Evolutionary conservation across 495 filamentous ascomycete genomes (phyloP), one percentile per base, ranked within the genome.

Genomic region (Neurospora sp.): DNA sequence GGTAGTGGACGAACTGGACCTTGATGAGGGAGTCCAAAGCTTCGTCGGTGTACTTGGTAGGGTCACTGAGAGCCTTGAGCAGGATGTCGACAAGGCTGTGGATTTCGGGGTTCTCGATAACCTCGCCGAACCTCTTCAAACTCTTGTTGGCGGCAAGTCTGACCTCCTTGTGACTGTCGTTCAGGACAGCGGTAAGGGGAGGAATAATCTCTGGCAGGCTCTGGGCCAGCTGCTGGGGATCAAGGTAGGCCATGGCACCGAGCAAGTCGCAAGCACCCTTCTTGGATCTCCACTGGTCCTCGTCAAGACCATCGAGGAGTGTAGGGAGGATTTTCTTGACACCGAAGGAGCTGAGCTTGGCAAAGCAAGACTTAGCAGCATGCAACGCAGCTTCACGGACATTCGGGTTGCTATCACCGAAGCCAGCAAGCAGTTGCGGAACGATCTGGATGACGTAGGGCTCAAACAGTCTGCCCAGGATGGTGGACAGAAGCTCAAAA

Each of bases 111-210:
- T 98, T 98, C 83, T 89, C 96, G 82, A 99, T 98, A 73, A 99
- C 96, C 75, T 99, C 96, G 69, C 96, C 96, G 82, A 99, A 99
- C 28, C 96, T 91, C 84, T 99, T 94, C 79, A 99, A 87, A 83
- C 93, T 97, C 76, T 95, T 90, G 80, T 99, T 99, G 5, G 96
- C 96, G 11, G 94, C 93, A 34, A 87, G 83, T 73, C 96, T 88
- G 15, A 99, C 96, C 78, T 99, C 96, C 82, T 98, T 99, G 82
- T 99, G 96, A 71, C 93, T 97, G 83, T 98, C 96, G 76, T 97
- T 99, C 59, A 99, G 85, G 1, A 98, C 96, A 48, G 90, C 88
- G 0, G 96, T 98, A 72, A 98, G 86, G 8, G 96, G 95, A 31
- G 96, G 96, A 75, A 99, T 99, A 73, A 99, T 99, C 71, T 95